A percentile compares a stretch with the other conserved stretches of the same genome.
phyloP scores from a whole-genome alignment of 2,329 filamentous ascomycete genomes.

The Tolypocladium tropicale region DNA sequence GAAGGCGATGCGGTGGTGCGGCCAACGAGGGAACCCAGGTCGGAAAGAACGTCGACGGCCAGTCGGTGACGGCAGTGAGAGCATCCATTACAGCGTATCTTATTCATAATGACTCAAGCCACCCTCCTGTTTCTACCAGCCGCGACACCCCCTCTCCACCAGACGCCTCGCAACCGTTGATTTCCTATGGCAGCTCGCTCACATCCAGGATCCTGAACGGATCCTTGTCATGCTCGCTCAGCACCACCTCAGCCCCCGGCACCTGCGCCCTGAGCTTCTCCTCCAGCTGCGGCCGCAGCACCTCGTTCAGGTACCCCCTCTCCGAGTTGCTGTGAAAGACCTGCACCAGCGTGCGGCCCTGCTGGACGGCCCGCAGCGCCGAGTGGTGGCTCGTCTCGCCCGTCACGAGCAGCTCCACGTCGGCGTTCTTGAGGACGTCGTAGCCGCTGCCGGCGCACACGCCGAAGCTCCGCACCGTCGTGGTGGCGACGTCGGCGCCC shows the following conservation, averaged over 20 bases:
- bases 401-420: constrained; percentile 76
- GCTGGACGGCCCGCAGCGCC: constrained; percentile 75
- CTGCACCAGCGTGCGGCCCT: constrained; percentile 70
- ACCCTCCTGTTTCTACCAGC: neutral
- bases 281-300: constrained; percentile 58
- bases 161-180: neutral
- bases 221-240: constrained; percentile 76
- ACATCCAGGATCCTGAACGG: constrained; percentile 70
- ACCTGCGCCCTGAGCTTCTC: constrained; percentile 41
- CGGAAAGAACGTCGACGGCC: constrained; percentile 9
- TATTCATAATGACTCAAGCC: neutral
- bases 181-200: constrained; percentile 19
- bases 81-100: neutral
- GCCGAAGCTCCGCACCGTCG: constrained; percentile 57
- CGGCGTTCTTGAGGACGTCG: constrained; percentile 57
- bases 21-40: constrained; percentile 6
- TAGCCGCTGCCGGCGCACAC: constrained; percentile 87
- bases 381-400: constrained; percentile 93
- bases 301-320: constrained; percentile 64
- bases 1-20: constrained; percentile 42
- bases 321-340: constrained; percentile 94
- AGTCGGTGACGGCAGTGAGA: neutral
- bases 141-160: neutral
- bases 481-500: constrained; percentile 23
- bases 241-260: constrained; percentile 49